A percentile compares a stretch with the other conserved stretches of the same genome.
Conservation (phyloP, 345 rosid genomes). For the Rubroshorea leprosula region DNA sequence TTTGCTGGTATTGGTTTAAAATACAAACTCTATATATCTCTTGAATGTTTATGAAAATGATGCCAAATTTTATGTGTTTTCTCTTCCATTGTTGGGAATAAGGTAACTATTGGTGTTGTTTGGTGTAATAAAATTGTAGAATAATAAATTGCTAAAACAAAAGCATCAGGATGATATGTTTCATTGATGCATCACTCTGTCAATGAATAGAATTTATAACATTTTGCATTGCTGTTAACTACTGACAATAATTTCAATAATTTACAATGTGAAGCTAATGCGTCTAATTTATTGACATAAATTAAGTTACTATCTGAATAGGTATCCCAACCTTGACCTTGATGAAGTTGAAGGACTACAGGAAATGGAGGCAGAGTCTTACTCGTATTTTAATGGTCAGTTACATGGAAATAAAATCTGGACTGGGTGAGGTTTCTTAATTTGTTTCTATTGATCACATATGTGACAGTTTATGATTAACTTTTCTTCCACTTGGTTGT, state of each 20-base stretch:
- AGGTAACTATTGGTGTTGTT: too few relatives aligned
- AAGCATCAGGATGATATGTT: too few relatives aligned
- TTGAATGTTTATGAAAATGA: too few relatives aligned
- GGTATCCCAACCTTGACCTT: slow-evolving; percentile 57
- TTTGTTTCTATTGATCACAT: slow-evolving; percentile 4
- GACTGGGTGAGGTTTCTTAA: slow-evolving; percentile 59
- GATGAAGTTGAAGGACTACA: slow-evolving; percentile 55
- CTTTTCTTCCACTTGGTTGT: slow-evolving; percentile 5
- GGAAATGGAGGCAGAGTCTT: slow-evolving; percentile 54
- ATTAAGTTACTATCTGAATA: slow-evolving; percentile 20
- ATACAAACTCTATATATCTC: too few relatives aligned
- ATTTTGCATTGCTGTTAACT: neutral
- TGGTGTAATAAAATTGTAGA: too few relatives aligned
- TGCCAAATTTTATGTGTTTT: too few relatives aligned
- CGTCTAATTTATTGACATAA: slow-evolving; percentile 14
- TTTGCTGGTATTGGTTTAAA: too few relatives aligned
- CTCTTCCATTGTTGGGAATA: too few relatives aligned
- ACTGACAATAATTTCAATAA: slow-evolving; percentile 6
- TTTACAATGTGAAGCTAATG: slow-evolving; percentile 5
- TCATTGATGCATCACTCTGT: neutral
- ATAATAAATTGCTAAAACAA: too few relatives aligned
- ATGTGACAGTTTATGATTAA: slow-evolving; percentile 1
- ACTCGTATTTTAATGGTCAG: slow-evolving; percentile 76
- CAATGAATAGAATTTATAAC: neutral
- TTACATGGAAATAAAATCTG: slow-evolving; percentile 72